Base-by-base conservation (phyloP, 2,329 filamentous ascomycete species). In the Trichoderma atrobrunneum region DNA sequence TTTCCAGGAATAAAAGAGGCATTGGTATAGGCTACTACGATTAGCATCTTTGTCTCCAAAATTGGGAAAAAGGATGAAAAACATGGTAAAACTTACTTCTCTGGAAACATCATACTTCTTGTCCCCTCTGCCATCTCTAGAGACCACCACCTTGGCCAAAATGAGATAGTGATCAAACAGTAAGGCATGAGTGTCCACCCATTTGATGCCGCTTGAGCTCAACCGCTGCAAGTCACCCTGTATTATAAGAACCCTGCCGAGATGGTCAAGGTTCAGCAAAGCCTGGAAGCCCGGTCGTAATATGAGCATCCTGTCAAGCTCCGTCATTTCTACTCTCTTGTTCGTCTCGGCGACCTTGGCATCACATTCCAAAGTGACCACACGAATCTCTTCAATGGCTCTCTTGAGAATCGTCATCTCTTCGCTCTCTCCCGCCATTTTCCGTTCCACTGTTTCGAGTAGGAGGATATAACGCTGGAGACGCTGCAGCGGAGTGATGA, bases 131-230 rank as follows among this genome's bases (percentile, higher is more conserved):
- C 90, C 87, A 59, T 90, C 89, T 77, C 94, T 94, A 60, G 90
- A 85, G 12, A 87, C 85, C 4, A 91, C 86, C 8, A 93, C 87
- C 84, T 99, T 99, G 51, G 96, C 93, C 59, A 99, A 84, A 39
- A 99, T 95, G 48, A 99, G 87, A 80, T 98, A 99, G 82, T 99
- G 95, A 78, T 99, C 97, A 78, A 99, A 98, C 0, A 99, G 87
- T 60, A 99, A 88, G 3, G 93, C 94, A 79, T 98, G 94, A 0
- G 93, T 97, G 78, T 99, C 96, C 8, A 98, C 90, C 92, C 95
- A 97, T 74, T 91, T 92, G 79, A 98, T 96, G 71, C 94, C 91
- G 80, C 93, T 97, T 57, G 91, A 93, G 70, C 95, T 94, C 84
- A 94, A 92, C 74, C 96, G 88, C 80, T 97, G 94, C 72, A 99